phyloP scores from a whole-genome alignment of 2,329 filamentous ascomycete species.

The Fulvia fulva region DNA sequence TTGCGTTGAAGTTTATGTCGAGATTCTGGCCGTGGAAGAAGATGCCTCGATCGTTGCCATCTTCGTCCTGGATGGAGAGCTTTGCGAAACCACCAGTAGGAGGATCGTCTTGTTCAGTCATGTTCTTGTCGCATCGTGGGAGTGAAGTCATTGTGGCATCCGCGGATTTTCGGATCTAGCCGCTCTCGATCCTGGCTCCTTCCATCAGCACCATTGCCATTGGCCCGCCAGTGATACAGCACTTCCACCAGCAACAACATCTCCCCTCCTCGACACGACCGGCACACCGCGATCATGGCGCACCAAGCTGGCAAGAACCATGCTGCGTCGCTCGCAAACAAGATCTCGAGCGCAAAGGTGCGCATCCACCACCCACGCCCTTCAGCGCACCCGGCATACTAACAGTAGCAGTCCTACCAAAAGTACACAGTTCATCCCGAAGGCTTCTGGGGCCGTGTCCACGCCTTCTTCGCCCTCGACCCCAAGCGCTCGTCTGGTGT shows the following conservation, averaged over 20 bases:
- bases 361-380: constrained; percentile 4
- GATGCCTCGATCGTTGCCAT: neutral
- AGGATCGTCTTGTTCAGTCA: neutral
- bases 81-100: neutral
- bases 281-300: constrained; percentile 13
- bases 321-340: constrained; percentile 14
- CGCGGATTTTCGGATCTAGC: neutral
- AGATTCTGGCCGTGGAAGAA: neutral
- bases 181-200: neutral
- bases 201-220: constrained; percentile 10
- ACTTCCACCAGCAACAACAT: constrained; percentile 5
- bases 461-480: constrained; percentile 74
- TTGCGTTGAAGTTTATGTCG: neutral
- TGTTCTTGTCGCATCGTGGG: neutral
- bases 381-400: constrained; percentile 1
- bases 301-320: constrained; percentile 18
- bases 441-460: constrained; percentile 82
- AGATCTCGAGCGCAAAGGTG: constrained; percentile 18
- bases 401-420: constrained; percentile 45
- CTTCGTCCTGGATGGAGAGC: neutral
- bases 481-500: constrained; percentile 85
- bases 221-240: constrained; percentile 4
- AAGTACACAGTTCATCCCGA: constrained; percentile 93
- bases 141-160: constrained; percentile 1
- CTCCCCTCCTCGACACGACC: neutral